A percentile compares a stretch with the other conserved stretches of the same genome.
These are phyloP conservation scores for Neoboletus subvelutipes DNA, from an alignment of 768 basidiomycete genomes.

Conservation along the genomic window DNA sequence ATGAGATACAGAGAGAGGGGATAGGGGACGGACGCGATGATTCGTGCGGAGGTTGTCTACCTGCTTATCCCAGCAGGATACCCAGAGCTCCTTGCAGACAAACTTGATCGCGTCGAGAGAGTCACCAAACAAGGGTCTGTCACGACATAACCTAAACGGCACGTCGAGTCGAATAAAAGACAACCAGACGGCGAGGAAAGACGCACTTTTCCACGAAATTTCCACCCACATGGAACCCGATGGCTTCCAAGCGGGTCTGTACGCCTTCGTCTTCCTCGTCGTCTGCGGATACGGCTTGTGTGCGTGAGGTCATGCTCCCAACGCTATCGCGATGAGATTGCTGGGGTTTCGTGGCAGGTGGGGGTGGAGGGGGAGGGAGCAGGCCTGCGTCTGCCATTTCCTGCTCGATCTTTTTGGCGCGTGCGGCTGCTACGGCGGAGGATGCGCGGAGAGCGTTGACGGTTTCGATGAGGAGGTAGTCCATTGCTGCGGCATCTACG, in stretches of 20 bases:
- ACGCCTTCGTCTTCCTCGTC: conserved; percentile 79
- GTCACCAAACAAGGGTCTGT: conserved; percentile 72
- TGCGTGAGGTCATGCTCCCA: conserved; percentile 27
- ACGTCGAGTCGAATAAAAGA: background rate
- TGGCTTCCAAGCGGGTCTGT: conserved; percentile 68
- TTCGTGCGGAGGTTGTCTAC: conserved; percentile 95
- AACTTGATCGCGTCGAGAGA: conserved; percentile 93
- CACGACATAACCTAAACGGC: conserved; percentile 63
- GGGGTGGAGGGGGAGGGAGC: conserved; percentile 49
- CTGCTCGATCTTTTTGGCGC: conserved; percentile 66
- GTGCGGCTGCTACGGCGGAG: conserved; percentile 65
- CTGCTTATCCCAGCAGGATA: conserved; percentile 89
- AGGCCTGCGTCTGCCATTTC: conserved; percentile 82
- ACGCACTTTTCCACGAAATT: conserved; percentile 80
- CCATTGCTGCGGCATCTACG: conserved; percentile 70
- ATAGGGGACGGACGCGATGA: conserved; percentile 63
- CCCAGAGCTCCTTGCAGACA: conserved; percentile 96
- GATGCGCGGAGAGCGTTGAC: conserved; percentile 75
- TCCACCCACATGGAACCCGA: conserved; percentile 84
- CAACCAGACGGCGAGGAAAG: background rate
- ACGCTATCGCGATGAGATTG: conserved; percentile 36
- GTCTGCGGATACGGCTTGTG: conserved; percentile 5
- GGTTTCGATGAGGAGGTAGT: conserved; percentile 84
- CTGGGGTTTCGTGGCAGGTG: conserved; percentile 39
- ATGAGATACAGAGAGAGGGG: background rate